Evolutionary conservation across 768 basidiomycete species (phyloP).

Genomic region (Kwoniella mangroviensis): DNA sequence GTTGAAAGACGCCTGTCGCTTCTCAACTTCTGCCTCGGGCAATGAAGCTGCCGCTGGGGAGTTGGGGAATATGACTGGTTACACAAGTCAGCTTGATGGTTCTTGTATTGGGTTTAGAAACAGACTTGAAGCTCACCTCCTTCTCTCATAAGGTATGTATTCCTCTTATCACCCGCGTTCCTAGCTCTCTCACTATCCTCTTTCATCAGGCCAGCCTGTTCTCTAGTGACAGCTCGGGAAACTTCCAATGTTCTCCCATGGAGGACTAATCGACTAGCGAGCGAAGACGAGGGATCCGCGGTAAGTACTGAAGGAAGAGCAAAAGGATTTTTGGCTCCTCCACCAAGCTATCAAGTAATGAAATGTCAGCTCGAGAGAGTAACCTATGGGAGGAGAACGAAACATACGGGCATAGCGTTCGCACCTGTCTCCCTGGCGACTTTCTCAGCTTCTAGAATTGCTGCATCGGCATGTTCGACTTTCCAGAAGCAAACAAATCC

Average conservation of each 20-base stretch:
- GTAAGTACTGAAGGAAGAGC: constrained; percentile 85
- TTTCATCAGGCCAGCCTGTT: constrained; percentile 82
- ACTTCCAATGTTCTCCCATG: constrained; percentile 93
- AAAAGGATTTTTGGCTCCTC: constrained; percentile 72
- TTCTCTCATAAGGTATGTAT: constrained; percentile 93
- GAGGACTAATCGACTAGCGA: constrained; percentile 80
- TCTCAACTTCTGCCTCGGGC: constrained; percentile 76
- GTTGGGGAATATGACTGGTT: constrained; percentile 83
- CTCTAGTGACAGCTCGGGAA: constrained; percentile 84
- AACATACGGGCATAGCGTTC: constrained; percentile 54
- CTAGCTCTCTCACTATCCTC: constrained; percentile 76
- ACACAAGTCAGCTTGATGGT: too few relatives aligned
- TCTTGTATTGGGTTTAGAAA: too few relatives aligned
- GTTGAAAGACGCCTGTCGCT: constrained; percentile 81
- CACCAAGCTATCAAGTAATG: constrained; percentile 42
- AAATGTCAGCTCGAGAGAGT: too few relatives aligned
- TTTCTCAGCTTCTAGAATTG: constrained; percentile 74
- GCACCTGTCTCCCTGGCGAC: constrained; percentile 54
- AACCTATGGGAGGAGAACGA: too few relatives aligned
- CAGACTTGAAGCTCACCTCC: constrained; percentile 68
- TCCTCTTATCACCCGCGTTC: constrained; percentile 91
- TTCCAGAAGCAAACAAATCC: constrained; percentile 99
- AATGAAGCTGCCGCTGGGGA: constrained; percentile 76
- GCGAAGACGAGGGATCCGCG: constrained; percentile 84
- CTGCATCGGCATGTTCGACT: constrained; percentile 82